Evolutionary conservation across 1,284 basidiomycete species (phyloP).

Genomic region (Puccinia hordei): DNA sequence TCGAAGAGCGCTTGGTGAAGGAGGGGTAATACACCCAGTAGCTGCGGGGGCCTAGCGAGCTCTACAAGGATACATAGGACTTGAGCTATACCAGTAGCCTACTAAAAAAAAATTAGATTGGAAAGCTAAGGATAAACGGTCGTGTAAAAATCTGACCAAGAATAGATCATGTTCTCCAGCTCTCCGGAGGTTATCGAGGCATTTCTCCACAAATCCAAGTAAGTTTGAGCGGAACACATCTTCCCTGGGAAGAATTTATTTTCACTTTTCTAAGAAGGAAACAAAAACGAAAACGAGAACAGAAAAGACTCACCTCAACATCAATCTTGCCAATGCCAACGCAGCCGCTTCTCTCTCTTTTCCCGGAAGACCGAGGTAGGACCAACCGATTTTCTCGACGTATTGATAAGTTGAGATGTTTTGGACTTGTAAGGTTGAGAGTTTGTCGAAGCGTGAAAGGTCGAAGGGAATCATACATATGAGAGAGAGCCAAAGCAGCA

Average conservation of each 20-base stretch:
- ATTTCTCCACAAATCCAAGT: slow-evolving; percentile 65
- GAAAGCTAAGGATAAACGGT: slow-evolving; percentile 13
- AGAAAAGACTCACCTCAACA: slow-evolving; percentile 67
- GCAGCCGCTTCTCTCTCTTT: slow-evolving; percentile 79
- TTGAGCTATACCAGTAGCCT: slow-evolving; percentile 73
- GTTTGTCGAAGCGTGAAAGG: slow-evolving; percentile 74
- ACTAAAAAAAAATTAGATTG: slow-evolving; percentile 36
- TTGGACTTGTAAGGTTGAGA: slow-evolving; percentile 59
- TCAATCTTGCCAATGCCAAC: slow-evolving; percentile 72
- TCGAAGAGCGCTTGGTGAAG: slow-evolving; percentile 29
- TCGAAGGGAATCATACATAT: slow-evolving; percentile 94
- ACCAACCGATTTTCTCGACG: slow-evolving; percentile 68
- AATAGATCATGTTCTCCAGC: slow-evolving; percentile 30
- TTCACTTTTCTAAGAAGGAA: slow-evolving; percentile 63
- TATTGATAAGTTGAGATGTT: slow-evolving; percentile 61
- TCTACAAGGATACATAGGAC: slow-evolving; percentile 74
- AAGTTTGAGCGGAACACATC: slow-evolving; percentile 60
- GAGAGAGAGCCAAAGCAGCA: slow-evolving; percentile 88
- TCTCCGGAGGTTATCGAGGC: slow-evolving; percentile 59
- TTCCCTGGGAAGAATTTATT: slow-evolving; percentile 39
- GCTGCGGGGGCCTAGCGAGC: slow-evolving; percentile 60
- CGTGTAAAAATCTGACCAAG: slow-evolving; percentile 28
- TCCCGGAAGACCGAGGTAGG: slow-evolving; percentile 70
- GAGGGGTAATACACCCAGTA: slow-evolving; percentile 51
- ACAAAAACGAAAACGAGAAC: too few relatives aligned